Evolutionary conservation across 768 basidiomycete genomes (phyloP).

Genomic region (Kwoniella sp.): DNA sequence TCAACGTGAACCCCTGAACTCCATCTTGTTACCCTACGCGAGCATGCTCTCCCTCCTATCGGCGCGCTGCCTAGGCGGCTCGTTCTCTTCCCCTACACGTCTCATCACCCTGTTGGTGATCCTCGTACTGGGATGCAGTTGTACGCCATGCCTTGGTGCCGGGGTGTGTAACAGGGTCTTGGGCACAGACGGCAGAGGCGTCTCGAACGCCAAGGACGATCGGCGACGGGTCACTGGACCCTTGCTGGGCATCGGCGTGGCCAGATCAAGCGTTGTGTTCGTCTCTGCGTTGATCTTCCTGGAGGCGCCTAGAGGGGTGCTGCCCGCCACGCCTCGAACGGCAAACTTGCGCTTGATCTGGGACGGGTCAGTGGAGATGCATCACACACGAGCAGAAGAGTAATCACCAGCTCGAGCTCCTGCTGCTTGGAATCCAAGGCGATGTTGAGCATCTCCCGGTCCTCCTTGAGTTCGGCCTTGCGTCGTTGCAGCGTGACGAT

Average conservation of each 20-base stretch:
- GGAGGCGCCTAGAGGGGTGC: conserved; percentile 24
- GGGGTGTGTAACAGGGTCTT: conserved; percentile 3
- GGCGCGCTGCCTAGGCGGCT: neutral
- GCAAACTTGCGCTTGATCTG: conserved; percentile 48
- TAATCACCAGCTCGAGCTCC: conserved; percentile 75
- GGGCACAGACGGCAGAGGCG: conserved; percentile 13
- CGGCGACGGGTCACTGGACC: conserved; percentile 11
- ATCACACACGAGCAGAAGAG: neutral
- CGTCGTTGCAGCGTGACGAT: conserved; percentile 68
- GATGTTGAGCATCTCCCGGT: conserved; percentile 77
- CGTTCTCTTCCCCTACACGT: conserved; percentile 11
- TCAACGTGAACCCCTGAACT: neutral
- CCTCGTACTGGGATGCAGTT: conserved; percentile 13
- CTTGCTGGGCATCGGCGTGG: conserved; percentile 6
- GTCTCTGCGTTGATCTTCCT: conserved; percentile 1
- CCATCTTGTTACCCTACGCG: conserved; percentile 13
- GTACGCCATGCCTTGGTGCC: conserved; percentile 9
- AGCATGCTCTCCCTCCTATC: conserved; percentile 18
- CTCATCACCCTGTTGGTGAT: conserved; percentile 8
- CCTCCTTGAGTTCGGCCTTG: conserved; percentile 65
- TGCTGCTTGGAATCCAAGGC: conserved; percentile 92
- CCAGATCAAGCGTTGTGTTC: neutral
- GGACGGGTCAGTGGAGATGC: neutral
- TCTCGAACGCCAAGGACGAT: conserved; percentile 24
- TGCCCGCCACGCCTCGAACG: conserved; percentile 43